phyloP scores from a whole-genome alignment of 495 filamentous ascomycete genomes.

The Penicillium goetzii region DNA sequence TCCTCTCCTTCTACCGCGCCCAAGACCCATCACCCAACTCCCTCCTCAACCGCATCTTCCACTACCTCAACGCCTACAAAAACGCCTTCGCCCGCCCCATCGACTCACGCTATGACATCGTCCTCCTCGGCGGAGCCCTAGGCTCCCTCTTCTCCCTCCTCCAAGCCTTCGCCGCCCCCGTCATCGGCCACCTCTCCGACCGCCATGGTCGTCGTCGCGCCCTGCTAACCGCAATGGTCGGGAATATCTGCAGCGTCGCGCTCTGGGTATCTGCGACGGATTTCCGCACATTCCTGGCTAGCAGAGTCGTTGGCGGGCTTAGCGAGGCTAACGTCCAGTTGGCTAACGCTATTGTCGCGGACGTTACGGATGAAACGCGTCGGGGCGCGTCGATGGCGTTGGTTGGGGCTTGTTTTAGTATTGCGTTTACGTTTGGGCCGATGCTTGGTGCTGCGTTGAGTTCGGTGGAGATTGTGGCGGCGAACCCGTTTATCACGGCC shows the following conservation, averaged over 20 bases:
- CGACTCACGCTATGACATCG: conserved; percentile 94
- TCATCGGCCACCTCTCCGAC: conserved; percentile 89
- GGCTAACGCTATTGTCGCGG: conserved; percentile 94
- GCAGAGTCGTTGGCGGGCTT: conserved; percentile 86
- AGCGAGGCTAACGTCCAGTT: conserved; percentile 98
- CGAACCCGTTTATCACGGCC: conserved; percentile 91
- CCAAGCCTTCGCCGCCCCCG: conserved; percentile 88
- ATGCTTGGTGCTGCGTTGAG: conserved; percentile 85
- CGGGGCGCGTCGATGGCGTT: conserved; percentile 92
- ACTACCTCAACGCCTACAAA: conserved; percentile 92
- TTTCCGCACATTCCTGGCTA: conserved; percentile 93
- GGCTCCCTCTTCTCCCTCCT: conserved; percentile 92
- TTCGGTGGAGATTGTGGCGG: conserved; percentile 70
- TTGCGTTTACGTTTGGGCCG: conserved; percentile 96
- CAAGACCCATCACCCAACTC: conserved; percentile 58
- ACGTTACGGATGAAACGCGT: conserved; percentile 82
- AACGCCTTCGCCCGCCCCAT: conserved; percentile 90
- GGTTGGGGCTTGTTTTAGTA: conserved; percentile 93
- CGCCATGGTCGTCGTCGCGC: conserved; percentile 85
- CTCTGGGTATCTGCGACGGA: conserved; percentile 92
- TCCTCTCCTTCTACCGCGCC: conserved; percentile 92
- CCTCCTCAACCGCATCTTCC: conserved; percentile 75
- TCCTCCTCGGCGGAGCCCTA: conserved; percentile 90
- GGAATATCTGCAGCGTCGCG: conserved; percentile 88
- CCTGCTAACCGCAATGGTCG: conserved; percentile 89